Evolutionary conservation across 2,329 filamentous ascomycete genomes (phyloP).

Genomic region (Diplodia scrobiculata): DNA sequence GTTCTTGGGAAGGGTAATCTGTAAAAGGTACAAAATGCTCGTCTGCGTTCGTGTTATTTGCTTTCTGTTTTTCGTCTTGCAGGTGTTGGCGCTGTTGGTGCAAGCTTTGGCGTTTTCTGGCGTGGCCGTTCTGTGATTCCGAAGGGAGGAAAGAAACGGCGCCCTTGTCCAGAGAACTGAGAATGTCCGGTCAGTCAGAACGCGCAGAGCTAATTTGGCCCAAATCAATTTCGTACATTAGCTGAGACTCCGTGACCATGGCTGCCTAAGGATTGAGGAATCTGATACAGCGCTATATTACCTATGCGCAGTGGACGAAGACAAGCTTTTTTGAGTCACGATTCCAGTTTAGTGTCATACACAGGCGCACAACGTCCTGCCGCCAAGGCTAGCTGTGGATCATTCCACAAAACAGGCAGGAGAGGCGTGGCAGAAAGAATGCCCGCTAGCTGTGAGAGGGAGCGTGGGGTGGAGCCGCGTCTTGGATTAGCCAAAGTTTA

Average conservation of each 20-base stretch:
- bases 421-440: neutral
- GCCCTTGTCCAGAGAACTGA: slow-evolving; percentile 1
- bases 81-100: neutral
- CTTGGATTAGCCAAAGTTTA: neutral
- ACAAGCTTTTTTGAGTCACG: neutral
- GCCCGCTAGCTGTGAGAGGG: neutral
- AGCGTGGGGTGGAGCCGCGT: neutral
- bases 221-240: too few species aligned
- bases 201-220: neutral
- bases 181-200: neutral
- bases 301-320: neutral
- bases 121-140: slow-evolving; percentile 11
- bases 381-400: neutral
- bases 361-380: neutral
- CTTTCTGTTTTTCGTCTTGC: neutral
- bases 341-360: neutral
- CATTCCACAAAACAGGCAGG: neutral
- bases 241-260: too few species aligned
- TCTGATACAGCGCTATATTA: too few species aligned
- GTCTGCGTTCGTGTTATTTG: neutral
- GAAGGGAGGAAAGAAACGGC: neutral
- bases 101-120: neutral
- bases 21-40: slow-evolving; percentile 5
- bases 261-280: too few species aligned
- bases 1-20: neutral